Percentiles rank a stretch among this genome's conserved stretches.
Evolutionary conservation across 768 basidiomycete genomes (phyloP).

Genomic region (Fistulinella prunicolor): DNA sequence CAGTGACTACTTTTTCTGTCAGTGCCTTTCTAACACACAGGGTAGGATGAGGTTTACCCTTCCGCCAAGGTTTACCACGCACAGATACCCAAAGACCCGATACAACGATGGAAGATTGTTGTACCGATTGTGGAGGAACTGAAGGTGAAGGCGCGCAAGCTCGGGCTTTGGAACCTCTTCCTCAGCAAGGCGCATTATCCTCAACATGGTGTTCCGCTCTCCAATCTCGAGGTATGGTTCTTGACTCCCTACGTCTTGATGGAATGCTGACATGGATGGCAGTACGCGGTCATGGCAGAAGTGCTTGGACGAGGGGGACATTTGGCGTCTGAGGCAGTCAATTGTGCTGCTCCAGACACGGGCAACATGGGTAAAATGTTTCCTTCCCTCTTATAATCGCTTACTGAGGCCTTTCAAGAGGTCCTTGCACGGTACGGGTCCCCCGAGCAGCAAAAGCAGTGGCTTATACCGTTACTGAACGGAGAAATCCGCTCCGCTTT

Average conservation of each 20-base stretch:
- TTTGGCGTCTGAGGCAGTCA: constrained; percentile 81
- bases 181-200: constrained; percentile 94
- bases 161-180: constrained; percentile 97
- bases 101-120: constrained; percentile 78
- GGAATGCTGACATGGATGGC: background rate
- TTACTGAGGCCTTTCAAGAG: constrained; percentile 51
- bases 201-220: constrained; percentile 81
- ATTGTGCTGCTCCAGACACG: constrained; percentile 96
- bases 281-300: constrained; percentile 99
- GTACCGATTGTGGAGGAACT: constrained; percentile 80
- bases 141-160: constrained; percentile 81
- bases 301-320: constrained; percentile 81
- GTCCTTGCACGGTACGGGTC: constrained; percentile 94
- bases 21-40: background rate
- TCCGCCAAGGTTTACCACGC: constrained; percentile 72
- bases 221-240: constrained; percentile 80
- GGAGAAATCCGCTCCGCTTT: constrained; percentile 95
- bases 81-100: constrained; percentile 75
- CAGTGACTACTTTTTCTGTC: background rate
- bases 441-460: constrained; percentile 85
- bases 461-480: constrained; percentile 83
- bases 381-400: background rate
- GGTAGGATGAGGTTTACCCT: constrained; percentile 85
- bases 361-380: constrained; percentile 84
- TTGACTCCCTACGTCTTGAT: background rate